Evolutionary conservation across 306 rosid genomes (phyloP), one percentile per base, ranked within the genome.

Genomic region (Potentilla sterilis): DNA sequence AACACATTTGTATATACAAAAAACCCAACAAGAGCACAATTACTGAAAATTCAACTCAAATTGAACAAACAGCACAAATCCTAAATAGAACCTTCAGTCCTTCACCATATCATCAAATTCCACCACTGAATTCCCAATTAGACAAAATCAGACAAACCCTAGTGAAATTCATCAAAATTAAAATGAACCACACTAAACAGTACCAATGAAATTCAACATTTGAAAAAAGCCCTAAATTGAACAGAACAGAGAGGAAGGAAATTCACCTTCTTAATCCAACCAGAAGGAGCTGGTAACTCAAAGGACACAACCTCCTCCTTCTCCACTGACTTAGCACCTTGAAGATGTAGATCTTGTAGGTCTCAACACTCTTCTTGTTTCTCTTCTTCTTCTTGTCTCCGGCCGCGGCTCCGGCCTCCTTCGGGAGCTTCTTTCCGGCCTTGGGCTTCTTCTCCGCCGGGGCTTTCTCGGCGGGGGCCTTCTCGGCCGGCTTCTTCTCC

Each of bases 241-340:
- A 22, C 34, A 8, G 38, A 52, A 52, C 34, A 72, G 35, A 57
- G 65, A 67, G 49, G 61, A 67, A 79, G 18, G 15, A 61, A 32
- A 34, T 12, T 21, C 11, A 95, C 98, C 95, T 92, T 90, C 86
- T 95, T 95, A 74, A 82, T 82, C 98, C 98, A 95, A 80, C 96
- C 97, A 84, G 93, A 75, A 69, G 98, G 98, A 83, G 98, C 98
- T 61, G 97, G 97, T 5, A 95, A 89, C 80, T 95, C 98, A 51
- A 95, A 15, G 72, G 97, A 92, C 73, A 95, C 80, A 81, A 88
- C 75, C 77, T 92, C 98, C 54, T 86, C 91, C 78, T 85, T 87
- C 82, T 89, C 91, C 82, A 86, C 92, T 82, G 94, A 83, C 74
- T 81, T 89, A 84, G 96, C 89, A n/a, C n/a, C n/a, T n/a, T n/a